Evolutionary conservation across 441 rosid species (phyloP), one percentile per base, ranked within the genome.

Genomic region (Croton setiger): DNA sequence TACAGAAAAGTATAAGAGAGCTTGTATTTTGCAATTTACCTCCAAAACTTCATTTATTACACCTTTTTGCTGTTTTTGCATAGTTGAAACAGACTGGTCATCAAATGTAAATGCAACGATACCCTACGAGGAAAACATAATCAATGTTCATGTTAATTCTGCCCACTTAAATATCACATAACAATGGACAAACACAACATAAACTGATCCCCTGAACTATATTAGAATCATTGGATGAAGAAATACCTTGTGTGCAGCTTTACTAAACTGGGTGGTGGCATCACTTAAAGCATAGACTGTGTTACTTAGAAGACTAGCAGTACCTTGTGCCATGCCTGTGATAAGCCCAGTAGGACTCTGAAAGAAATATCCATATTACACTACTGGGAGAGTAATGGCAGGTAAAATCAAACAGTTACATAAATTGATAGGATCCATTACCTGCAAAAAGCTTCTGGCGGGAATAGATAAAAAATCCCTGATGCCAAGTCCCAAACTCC

Each of bases 251-350:
- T 88, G 99, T 66, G 96, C 99, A 78, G 97, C 97, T 88, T 89
- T 95, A 82, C 96, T 92, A 79, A 95, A 95, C 72, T 95, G 99
- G 76, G 97, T 88, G 76, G 99, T 88, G 61, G 98, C 97, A 77
- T 95, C 97, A 72, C 97, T 92, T 78, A 95, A 72, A 61, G 99
- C 99, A 77, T 86, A 95, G 35, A 95, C 88, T 18, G 99, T 95
- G 85, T 85, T 92, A 75, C 93, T 90, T 66, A 95, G 79, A 70
- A 95, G 98, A 78, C 99, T 92, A 13, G 87, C 80, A 60, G 99
- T 95, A 69, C 99, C 99, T 72, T 90, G 88, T 41, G 98, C 99
- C 96, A 95, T 80, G 76, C 97, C 99, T 33, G 84, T 79, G 62
- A 95, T 86, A 69, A 95, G 85, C 76, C 96, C 98, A 56, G 88